Percentiles rank a stretch among this genome's conserved stretches.
These are phyloP conservation scores for Onygenales sp. DNA, from an alignment of 2,329 filamentous ascomycete species.

Conservation along the genomic window DNA sequence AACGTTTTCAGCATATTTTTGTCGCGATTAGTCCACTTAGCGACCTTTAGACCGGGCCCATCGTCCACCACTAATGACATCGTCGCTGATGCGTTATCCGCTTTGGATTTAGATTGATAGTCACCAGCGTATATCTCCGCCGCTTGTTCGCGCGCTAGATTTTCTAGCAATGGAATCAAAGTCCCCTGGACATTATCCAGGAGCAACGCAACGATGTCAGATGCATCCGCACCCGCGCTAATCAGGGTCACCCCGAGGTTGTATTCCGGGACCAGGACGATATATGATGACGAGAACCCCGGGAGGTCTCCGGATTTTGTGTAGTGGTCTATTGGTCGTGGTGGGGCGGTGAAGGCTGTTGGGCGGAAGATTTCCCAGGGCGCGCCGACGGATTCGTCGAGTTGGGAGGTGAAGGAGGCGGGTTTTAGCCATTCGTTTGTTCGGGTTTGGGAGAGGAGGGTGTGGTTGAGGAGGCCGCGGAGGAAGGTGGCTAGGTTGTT, in stretches of 20 bases:
- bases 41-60: constrained; percentile 4
- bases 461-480: neutral
- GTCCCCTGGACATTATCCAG: constrained; percentile 1
- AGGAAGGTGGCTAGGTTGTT: neutral
- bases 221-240: neutral
- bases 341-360: neutral
- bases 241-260: constrained; percentile 2
- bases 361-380: constrained; percentile 3
- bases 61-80: constrained; percentile 3
- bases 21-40: constrained; percentile 1
- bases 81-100: neutral
- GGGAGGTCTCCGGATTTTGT: constrained; percentile 4
- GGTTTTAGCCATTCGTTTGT: constrained; percentile 1
- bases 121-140: constrained; percentile 2
- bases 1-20: constrained; percentile 1
- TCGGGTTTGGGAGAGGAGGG: neutral
- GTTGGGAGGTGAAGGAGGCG: neutral
- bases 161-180: constrained; percentile 3
- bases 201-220: neutral
- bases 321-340: constrained; percentile 4
- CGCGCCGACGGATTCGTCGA: neutral
- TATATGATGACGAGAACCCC: neutral
- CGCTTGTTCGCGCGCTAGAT: constrained; percentile 2
- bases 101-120: neutral
- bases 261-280: constrained; percentile 6